These are phyloP conservation scores for Lachnum nothofagi DNA, from an alignment of 2,329 filamentous ascomycete species.

Conservation along the genomic window DNA sequence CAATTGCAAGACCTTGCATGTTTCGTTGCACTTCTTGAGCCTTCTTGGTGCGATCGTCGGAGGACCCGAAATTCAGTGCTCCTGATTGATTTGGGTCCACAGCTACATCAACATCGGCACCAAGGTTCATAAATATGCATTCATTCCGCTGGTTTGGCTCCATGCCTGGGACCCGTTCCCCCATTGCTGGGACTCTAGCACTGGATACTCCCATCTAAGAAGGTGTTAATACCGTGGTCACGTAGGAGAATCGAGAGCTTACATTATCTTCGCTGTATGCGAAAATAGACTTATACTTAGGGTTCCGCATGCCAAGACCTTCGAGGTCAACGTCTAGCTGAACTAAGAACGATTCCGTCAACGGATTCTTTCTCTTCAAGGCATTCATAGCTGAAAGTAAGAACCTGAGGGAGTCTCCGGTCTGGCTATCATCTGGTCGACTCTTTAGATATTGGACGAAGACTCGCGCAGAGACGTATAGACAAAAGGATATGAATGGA, in stretches of 20 bases:
- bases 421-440: constrained; percentile 76
- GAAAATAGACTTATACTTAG: constrained; percentile 52
- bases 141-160: constrained; percentile 7
- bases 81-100: constrained; percentile 11
- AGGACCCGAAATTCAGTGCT: background rate
- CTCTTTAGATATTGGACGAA: constrained; percentile 97
- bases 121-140: constrained; percentile 16
- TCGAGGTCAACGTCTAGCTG: constrained; percentile 91
- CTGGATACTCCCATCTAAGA: constrained; percentile 25
- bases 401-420: constrained; percentile 79
- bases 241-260: constrained; percentile 17
- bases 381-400: constrained; percentile 86
- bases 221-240: constrained; percentile 11
- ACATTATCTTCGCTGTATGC: constrained; percentile 36
- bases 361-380: constrained; percentile 77
- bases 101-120: constrained; percentile 8
- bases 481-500: constrained; percentile 88
- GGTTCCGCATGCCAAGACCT: constrained; percentile 59
- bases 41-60: constrained; percentile 1
- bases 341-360: constrained; percentile 91
- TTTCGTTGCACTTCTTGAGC: constrained; percentile 20
- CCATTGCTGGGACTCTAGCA: constrained; percentile 17
- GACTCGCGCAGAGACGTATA: constrained; percentile 91
- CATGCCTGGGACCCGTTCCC: background rate
- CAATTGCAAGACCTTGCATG: constrained; percentile 20